Evolutionary conservation across 345 rosid species (phyloP).

Genomic region (Reutealis trisperma): DNA sequence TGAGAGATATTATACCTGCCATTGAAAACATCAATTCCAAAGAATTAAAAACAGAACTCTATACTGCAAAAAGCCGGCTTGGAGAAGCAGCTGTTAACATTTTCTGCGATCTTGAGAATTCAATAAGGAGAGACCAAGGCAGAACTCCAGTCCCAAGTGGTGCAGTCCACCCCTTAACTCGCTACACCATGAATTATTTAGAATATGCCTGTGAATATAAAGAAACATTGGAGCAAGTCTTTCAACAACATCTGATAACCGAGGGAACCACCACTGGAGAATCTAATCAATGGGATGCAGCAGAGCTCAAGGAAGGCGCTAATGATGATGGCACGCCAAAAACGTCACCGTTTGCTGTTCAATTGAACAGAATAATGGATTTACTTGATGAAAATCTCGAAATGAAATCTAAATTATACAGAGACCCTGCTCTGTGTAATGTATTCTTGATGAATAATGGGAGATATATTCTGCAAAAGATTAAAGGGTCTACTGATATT

Average conservation of each 20-base stretch:
- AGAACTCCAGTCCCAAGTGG: constrained; percentile 29
- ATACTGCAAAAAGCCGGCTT: constrained; percentile 6
- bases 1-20: constrained; percentile 10
- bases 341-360: constrained; percentile 51
- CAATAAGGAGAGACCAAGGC: constrained; percentile 23
- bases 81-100: constrained; percentile 27
- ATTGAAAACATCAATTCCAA: constrained; percentile 3
- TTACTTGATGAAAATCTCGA: constrained; percentile 63
- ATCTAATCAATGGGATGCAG: not conserved
- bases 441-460: constrained; percentile 99
- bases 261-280: not conserved
- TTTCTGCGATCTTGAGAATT: constrained; percentile 28
- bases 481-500: constrained; percentile 66
- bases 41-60: constrained; percentile 10
- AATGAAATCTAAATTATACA: constrained; percentile 67
- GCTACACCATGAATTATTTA: constrained; percentile 34
- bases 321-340: constrained; percentile 26
- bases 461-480: constrained; percentile 78
- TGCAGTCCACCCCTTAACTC: constrained; percentile 29
- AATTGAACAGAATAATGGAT: constrained; percentile 65
- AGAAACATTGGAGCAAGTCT: constrained; percentile 25
- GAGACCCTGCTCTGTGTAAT: constrained; percentile 56
- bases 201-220: constrained; percentile 28
- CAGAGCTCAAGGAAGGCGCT: constrained; percentile 11
- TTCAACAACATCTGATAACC: constrained; percentile 2